Evolutionary conservation across 306 rosid genomes (phyloP).

Genomic region (Spatholobus suberectus): DNA sequence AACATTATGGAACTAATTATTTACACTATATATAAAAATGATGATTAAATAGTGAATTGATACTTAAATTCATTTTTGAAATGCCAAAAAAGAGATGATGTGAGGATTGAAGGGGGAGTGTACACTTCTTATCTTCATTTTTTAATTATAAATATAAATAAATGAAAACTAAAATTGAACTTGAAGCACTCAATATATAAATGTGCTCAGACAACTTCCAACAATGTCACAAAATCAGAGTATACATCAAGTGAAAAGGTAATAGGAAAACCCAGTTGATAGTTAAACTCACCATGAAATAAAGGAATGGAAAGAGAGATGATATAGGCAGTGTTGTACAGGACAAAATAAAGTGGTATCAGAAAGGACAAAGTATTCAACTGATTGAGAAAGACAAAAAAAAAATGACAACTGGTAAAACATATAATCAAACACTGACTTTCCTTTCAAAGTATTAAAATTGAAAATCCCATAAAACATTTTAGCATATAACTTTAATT

Average conservation of each 20-base stretch:
- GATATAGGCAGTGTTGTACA: constrained; percentile 52
- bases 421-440: neutral
- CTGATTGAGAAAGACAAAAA: neutral
- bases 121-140: neutral
- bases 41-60: neutral
- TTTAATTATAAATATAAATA: neutral
- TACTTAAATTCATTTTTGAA: neutral
- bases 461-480: neutral
- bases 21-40: neutral
- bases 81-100: neutral
- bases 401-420: neutral
- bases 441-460: neutral
- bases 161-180: neutral
- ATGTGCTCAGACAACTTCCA: neutral
- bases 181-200: neutral
- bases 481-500: neutral
- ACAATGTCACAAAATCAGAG: neutral
- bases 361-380: neutral
- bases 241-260: neutral
- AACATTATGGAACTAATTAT: neutral
- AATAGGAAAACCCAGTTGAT: neutral
- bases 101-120: too few species aligned
- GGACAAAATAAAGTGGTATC: neutral
- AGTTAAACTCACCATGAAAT: constrained; percentile 55
- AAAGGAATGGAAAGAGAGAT: constrained; percentile 57